Evolutionary conservation across 805 yeast species (phyloP).

Genomic region (Schizosaccharomyces japonicus): DNA sequence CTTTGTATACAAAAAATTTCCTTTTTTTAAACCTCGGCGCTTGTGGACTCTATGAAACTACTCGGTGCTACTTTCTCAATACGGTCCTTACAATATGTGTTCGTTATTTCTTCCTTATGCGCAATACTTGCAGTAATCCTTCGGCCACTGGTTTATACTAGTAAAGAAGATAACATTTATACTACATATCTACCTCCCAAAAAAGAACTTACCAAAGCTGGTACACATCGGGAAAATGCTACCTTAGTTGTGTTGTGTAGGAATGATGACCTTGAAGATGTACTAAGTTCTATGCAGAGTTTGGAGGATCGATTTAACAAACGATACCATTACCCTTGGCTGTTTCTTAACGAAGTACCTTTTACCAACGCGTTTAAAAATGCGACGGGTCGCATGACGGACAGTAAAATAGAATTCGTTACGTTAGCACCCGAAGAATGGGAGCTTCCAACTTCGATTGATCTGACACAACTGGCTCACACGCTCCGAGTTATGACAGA

Average conservation of each 20-base stretch:
- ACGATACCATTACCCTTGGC: constrained; percentile 70
- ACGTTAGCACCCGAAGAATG: constrained; percentile 55
- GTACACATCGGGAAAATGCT: constrained; percentile 20
- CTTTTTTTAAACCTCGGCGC: too few relatives aligned
- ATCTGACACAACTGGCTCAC: constrained; percentile 29
- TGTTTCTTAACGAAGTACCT: constrained; percentile 60
- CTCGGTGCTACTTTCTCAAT: too few relatives aligned
- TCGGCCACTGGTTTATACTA: too few relatives aligned
- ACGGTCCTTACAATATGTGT: neutral
- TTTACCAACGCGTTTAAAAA: constrained; percentile 49
- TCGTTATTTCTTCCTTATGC: neutral
- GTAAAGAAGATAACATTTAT: too few relatives aligned
- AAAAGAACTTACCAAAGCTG: neutral
- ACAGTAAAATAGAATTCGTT: constrained; percentile 53
- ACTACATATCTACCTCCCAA: too few relatives aligned
- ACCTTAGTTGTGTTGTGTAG: constrained; percentile 50
- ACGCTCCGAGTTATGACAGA: constrained; percentile 23
- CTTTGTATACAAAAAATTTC: too few relatives aligned
- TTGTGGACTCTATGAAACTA: too few relatives aligned
- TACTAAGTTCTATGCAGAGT: constrained; percentile 37
- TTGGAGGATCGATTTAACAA: constrained; percentile 64
- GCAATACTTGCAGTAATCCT: too few relatives aligned
- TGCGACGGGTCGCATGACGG: constrained; percentile 27
- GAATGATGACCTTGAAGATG: constrained; percentile 35
- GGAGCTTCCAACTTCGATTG: constrained; percentile 47